Base-by-base conservation (phyloP, 768 basidiomycete species). In the Pisolithus albus region DNA sequence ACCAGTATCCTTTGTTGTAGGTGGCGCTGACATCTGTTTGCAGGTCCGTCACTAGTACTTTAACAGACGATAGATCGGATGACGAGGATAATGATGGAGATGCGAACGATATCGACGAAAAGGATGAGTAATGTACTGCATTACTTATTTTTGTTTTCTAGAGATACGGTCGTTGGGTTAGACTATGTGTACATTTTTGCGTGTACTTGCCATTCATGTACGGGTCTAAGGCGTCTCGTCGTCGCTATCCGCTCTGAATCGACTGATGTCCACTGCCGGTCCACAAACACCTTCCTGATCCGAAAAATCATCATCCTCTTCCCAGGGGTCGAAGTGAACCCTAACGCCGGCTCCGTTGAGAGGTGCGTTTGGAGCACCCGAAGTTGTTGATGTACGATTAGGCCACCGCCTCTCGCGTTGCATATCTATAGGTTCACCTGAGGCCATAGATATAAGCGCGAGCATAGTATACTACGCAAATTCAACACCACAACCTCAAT, bases 331-430 rank as follows among this genome's bases (percentile, higher is more conserved):
- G 61, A 86, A 82, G 46, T 77, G 65, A 9, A 87, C 85, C 57
- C 78, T 74, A 37, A 80, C 67, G 4, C 68, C 62, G 16, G 63
- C 55, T 7, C 61, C 54, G 13, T 49, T 24, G 32, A 68, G 68
- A 37, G 67, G 60, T 32, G 43, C 39, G 28, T 51, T 50, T 50
- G 50, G 52, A 23, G 49, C 19, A 32, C 55, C 21, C 8, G 40
- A 52, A n/a, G 43, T 59, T 5, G 52, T 44, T 51, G 9, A 32
- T 30, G 79, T 79, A 48, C 75, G 80, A 55, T 74, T 76, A 1
- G 90, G 90, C 90, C 90, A 92, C 36, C 90, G 76, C 61, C 80
- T 74, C 59, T 88, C 83, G 49, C 88, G 78, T 58, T 92, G 90
- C 47, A 74, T 73, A 62, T 92, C 90, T 9, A 92, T 59, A 8